Evolutionary conservation across 148 eudicot genomes (phyloP).

Genomic region (Vaccinium myrtillus): DNA sequence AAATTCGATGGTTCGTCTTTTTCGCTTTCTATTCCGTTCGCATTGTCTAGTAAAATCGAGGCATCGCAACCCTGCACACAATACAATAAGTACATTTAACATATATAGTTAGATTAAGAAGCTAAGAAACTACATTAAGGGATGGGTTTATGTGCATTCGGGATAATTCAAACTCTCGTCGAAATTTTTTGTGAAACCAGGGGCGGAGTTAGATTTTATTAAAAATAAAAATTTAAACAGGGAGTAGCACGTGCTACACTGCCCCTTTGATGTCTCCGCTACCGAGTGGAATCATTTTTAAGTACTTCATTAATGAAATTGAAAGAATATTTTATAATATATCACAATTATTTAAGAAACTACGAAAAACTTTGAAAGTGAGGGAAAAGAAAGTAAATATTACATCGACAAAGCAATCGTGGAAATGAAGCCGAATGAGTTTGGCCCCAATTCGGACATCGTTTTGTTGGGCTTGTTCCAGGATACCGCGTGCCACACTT

Average conservation of each 20-base stretch:
- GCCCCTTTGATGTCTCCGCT: too few species aligned
- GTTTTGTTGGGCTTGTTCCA: constrained; percentile 20
- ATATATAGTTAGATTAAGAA: background rate
- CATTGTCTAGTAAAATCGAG: constrained; percentile 35
- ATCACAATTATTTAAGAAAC: background rate
- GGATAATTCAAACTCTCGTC: too few species aligned
- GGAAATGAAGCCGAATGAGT: constrained; percentile 38
- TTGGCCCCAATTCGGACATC: constrained; percentile 40
- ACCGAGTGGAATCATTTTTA: too few species aligned
- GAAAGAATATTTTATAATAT: background rate
- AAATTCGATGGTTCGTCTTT: constrained; percentile 25
- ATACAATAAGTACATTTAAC: background rate
- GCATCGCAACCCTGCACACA: constrained; percentile 39
- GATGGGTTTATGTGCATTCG: background rate
- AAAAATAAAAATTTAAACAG: too few species aligned
- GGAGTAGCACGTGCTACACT: too few species aligned
- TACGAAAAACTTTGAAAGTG: background rate
- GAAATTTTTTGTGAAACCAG: too few species aligned
- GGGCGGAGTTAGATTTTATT: too few species aligned
- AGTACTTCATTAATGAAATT: background rate
- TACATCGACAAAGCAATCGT: constrained; percentile 37
- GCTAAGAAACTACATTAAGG: background rate
- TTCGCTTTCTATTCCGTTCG: constrained; percentile 24
- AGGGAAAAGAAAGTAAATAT: background rate
- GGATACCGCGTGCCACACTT: constrained; percentile 10